These are phyloP conservation scores for Prunus armeniaca DNA, from an alignment of 306 rosid genomes.

Conservation along the genomic window DNA sequence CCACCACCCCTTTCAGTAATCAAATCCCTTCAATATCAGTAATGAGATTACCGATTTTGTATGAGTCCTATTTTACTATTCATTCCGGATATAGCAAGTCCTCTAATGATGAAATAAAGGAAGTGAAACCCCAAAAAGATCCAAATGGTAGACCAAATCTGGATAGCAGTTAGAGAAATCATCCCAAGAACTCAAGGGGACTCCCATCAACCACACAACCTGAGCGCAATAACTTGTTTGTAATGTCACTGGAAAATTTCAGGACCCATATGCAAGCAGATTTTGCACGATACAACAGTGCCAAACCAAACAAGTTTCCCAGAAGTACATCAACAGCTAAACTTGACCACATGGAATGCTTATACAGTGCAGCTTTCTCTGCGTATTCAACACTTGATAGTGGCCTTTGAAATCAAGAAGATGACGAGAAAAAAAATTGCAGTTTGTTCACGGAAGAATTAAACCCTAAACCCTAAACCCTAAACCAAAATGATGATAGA, in stretches of 20 bases:
- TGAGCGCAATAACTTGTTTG: slow-evolving; percentile 70
- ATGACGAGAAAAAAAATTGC: slow-evolving; percentile 12
- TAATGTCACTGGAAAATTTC: slow-evolving; percentile 55
- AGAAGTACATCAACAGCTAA: slow-evolving; percentile 68
- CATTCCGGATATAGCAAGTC: slow-evolving; percentile 65
- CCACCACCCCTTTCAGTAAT: no score
- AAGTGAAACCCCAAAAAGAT: slow-evolving; percentile 55
- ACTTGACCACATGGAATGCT: slow-evolving; percentile 86
- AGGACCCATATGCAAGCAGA: slow-evolving; percentile 43
- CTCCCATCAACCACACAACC: slow-evolving; percentile 99
- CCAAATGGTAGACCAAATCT: slow-evolving; percentile 94
- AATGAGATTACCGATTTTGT: no score
- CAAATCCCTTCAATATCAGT: no score
- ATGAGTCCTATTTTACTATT: no score
- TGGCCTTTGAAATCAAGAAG: slow-evolving; percentile 43
- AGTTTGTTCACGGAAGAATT: slow-evolving; percentile 13
- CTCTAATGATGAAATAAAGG: slow-evolving; percentile 47
- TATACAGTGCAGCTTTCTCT: slow-evolving; percentile 78
- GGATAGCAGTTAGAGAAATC: slow-evolving; percentile 80
- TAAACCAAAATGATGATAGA: not conserved
- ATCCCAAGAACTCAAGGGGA: slow-evolving; percentile 66
- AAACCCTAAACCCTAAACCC: no score
- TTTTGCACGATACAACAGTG: slow-evolving; percentile 58
- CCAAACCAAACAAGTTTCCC: slow-evolving; percentile 80
- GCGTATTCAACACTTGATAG: slow-evolving; percentile 74